Evolutionary conservation across 2,329 filamentous ascomycete genomes (phyloP).

Genomic region (Lachnellula suecica): DNA sequence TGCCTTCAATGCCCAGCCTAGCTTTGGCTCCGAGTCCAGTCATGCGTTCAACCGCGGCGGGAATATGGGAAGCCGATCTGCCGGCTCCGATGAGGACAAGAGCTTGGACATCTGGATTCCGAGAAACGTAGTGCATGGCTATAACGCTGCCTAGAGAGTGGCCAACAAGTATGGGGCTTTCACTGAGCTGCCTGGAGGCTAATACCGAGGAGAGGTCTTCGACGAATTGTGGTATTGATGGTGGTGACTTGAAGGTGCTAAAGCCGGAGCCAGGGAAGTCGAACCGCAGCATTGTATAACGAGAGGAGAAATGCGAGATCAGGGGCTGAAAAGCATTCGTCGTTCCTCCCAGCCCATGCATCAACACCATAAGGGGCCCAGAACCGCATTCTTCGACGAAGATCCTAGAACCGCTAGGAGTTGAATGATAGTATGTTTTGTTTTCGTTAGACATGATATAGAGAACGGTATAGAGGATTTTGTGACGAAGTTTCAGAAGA

Average conservation of each 20-base stretch:
- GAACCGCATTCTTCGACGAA: conserved; percentile 23
- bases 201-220: conserved; percentile 15
- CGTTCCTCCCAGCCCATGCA: conserved; percentile 28
- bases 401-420: conserved; percentile 23
- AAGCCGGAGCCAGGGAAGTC: conserved; percentile 20
- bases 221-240: conserved; percentile 17
- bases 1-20: conserved; percentile 29
- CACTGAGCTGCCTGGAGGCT: conserved; percentile 2
- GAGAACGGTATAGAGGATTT: neutral
- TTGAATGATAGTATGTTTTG: conserved; percentile 31
- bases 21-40: conserved; percentile 28
- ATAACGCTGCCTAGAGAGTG: conserved; percentile 38
- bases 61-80: conserved; percentile 32
- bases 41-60: conserved; percentile 33
- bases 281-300: conserved; percentile 20
- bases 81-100: conserved; percentile 35
- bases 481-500: too few relatives aligned
- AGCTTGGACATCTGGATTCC: conserved; percentile 26
- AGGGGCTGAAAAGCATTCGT: conserved; percentile 22
- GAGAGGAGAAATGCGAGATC: conserved; percentile 15
- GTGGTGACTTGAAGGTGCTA: conserved; percentile 17
- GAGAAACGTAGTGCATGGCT: conserved; percentile 37
- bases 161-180: conserved; percentile 30
- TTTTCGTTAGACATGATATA: conserved; percentile 18
- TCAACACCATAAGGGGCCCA: conserved; percentile 31